Percentiles rank a stretch among this genome's conserved stretches.
These are phyloP conservation scores for Ganoderma lucidum DNA, from an alignment of 1,284 basidiomycete genomes.

Conservation along the genomic window DNA sequence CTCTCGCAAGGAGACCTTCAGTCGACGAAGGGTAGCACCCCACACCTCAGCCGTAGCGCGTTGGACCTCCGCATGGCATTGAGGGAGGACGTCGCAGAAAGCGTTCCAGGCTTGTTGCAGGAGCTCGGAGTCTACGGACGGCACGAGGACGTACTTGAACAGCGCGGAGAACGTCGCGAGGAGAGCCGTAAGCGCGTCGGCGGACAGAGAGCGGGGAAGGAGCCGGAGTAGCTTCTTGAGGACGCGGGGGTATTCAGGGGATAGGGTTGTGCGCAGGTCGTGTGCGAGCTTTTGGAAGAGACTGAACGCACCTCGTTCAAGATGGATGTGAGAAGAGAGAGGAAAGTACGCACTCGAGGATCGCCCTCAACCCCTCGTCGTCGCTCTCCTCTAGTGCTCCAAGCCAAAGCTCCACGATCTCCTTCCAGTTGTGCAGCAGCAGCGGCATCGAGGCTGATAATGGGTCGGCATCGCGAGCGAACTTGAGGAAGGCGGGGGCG, in stretches of 20 bases:
- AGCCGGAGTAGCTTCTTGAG: slow-evolving; percentile 62
- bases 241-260: slow-evolving; percentile 63
- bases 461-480: slow-evolving; percentile 65
- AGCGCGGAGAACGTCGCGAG: slow-evolving; percentile 70
- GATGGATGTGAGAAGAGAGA: slow-evolving; percentile 17
- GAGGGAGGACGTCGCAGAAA: slow-evolving; percentile 57
- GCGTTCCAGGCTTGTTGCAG: slow-evolving; percentile 65
- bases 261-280: slow-evolving; percentile 76
- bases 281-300: slow-evolving; percentile 78
- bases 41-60: slow-evolving; percentile 81
- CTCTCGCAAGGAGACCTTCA: slow-evolving; percentile 63
- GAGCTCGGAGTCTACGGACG: slow-evolving; percentile 56
- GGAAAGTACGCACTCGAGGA: slow-evolving; percentile 69
- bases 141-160: slow-evolving; percentile 76
- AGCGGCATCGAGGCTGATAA: slow-evolving; percentile 83
- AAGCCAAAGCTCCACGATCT: slow-evolving; percentile 71
- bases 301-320: slow-evolving; percentile 47
- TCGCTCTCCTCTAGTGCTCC: slow-evolving; percentile 62
- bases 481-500: slow-evolving; percentile 76
- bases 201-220: slow-evolving; percentile 63
- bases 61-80: slow-evolving; percentile 72
- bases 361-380: slow-evolving; percentile 71
- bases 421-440: slow-evolving; percentile 81
- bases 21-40: slow-evolving; percentile 71
- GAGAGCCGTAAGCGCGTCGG: slow-evolving; percentile 67